Percentiles rank a stretch among this genome's conserved stretches.
Conservation (phyloP, 352 stramenopile species). For the Globisporangium yorkense region DNA sequence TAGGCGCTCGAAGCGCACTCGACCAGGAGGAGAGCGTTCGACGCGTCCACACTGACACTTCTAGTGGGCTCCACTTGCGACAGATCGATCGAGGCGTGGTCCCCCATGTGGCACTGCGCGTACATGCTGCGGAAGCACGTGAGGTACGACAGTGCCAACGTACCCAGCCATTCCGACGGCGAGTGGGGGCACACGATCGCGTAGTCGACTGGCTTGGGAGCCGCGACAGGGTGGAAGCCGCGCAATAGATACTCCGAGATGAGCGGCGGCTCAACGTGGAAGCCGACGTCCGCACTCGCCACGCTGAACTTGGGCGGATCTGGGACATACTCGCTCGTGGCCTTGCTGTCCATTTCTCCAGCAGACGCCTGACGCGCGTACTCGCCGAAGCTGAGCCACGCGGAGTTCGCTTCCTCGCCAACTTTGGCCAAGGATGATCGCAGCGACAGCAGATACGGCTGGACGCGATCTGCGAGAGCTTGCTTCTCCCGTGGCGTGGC, state of each 20-base stretch:
- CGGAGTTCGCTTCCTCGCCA: background rate
- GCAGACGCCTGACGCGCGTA: constrained; percentile 13
- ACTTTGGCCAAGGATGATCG: constrained; percentile 16
- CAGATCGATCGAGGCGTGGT: constrained; percentile 51
- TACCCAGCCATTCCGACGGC: constrained; percentile 64
- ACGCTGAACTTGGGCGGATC: constrained; percentile 37
- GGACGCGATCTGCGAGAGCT: constrained; percentile 25
- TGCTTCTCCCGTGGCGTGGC: constrained; percentile 28
- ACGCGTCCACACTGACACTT: constrained; percentile 38
- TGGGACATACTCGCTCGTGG: background rate
- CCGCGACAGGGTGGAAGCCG: constrained; percentile 54
- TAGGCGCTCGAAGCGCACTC: constrained; percentile 38
- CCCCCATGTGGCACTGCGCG: constrained; percentile 59
- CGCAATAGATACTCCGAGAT: constrained; percentile 77
- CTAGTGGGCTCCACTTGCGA: constrained; percentile 25
- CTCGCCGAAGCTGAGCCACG: constrained; percentile 42
- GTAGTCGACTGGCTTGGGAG: constrained; percentile 66
- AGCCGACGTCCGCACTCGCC: constrained; percentile 43
- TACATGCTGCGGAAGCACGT: constrained; percentile 68
- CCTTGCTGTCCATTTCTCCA: constrained; percentile 3
- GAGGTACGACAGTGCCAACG: constrained; percentile 64
- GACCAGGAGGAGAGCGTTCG: constrained; percentile 51
- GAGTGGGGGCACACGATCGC: constrained; percentile 67
- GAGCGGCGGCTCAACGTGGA: constrained; percentile 42
- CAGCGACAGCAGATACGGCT: constrained; percentile 35